These are phyloP conservation scores for Hyaloscypha variabilis DNA, from an alignment of 495 filamentous ascomycete species.

Conservation along the genomic window DNA sequence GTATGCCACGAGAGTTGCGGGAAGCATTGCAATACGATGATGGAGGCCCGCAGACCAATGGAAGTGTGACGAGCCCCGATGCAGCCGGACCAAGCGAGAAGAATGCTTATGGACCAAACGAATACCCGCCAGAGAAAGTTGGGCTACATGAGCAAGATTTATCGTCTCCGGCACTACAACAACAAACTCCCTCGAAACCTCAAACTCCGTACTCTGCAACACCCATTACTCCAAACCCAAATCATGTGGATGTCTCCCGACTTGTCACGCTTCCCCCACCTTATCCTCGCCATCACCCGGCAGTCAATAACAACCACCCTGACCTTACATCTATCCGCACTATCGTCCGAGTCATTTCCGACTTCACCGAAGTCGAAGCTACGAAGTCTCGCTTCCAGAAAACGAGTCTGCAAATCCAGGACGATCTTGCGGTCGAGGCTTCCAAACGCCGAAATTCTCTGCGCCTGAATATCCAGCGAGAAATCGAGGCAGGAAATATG, in stretches of 20 bases:
- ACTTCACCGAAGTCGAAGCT: constrained; percentile 70
- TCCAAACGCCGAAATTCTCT: constrained; percentile 46
- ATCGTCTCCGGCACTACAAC: constrained; percentile 40
- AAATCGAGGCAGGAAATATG: constrained; percentile 74
- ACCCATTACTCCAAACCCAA: constrained; percentile 44
- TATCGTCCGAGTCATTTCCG: constrained; percentile 73
- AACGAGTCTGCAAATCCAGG: constrained; percentile 44
- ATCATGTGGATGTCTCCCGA: constrained; percentile 80
- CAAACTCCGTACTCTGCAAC: constrained; percentile 30
- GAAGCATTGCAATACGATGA: constrained; percentile 62
- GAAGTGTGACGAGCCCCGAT: background rate
- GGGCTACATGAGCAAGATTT: constrained; percentile 68
- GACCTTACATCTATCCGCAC: constrained; percentile 77
- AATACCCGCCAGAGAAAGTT: constrained; percentile 85
- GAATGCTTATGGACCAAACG: constrained; percentile 55
- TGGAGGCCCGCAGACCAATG: constrained; percentile 13
- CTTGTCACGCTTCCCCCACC: constrained; percentile 91
- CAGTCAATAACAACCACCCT: constrained; percentile 94
- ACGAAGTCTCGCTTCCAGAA: constrained; percentile 63
- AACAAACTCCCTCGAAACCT: constrained; percentile 20
- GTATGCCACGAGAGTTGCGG: constrained; percentile 71
- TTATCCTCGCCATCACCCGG: constrained; percentile 90
- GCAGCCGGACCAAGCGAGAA: constrained; percentile 33
- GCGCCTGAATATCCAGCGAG: constrained; percentile 66
- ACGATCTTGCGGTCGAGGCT: constrained; percentile 45